Conservation (phyloP, 2,329 filamentous ascomycete species). For the Alternaria burnsii region DNA sequence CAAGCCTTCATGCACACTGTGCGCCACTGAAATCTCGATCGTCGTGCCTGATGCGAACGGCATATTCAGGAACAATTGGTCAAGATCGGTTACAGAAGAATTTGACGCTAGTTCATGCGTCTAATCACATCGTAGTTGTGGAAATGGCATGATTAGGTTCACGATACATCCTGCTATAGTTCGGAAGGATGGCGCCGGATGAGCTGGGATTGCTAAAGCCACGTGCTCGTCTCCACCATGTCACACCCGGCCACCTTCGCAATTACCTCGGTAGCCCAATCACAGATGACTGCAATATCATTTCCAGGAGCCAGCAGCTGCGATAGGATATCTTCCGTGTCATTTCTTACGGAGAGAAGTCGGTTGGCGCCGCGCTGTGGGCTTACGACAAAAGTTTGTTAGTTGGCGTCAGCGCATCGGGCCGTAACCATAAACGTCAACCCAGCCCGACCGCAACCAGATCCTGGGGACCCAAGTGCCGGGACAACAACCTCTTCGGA, state of each 20-base stretch:
- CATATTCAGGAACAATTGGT: neutral
- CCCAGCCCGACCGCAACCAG: slow-evolving; percentile 8
- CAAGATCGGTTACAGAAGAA: slow-evolving; percentile 4
- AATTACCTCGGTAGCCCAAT: slow-evolving; percentile 4
- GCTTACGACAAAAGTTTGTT: slow-evolving; percentile 6
- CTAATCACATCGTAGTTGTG: slow-evolving; percentile 6
- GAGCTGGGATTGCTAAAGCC: neutral
- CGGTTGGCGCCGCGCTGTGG: slow-evolving; percentile 7
- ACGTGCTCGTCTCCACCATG: slow-evolving; percentile 7
- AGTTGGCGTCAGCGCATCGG: slow-evolving; percentile 14
- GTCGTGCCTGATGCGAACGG: neutral
- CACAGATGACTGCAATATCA: neutral
- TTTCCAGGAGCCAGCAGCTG: neutral
- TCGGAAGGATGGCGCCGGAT: slow-evolving; percentile 6
- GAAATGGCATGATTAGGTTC: neutral
- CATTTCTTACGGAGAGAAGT: neutral
- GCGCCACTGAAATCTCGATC: neutral
- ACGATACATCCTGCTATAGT: neutral
- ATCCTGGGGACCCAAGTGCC: neutral
- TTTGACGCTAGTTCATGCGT: neutral
- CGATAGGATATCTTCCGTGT: slow-evolving; percentile 6
- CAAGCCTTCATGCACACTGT: slow-evolving; percentile 2
- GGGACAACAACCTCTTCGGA: neutral
- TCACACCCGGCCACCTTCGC: neutral
- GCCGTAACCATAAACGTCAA: slow-evolving; percentile 13